Evolutionary conservation across 1,284 basidiomycete species (phyloP), one percentile per base, ranked within the genome.

Genomic region (Cutaneotrichosporon cyanovorans): DNA sequence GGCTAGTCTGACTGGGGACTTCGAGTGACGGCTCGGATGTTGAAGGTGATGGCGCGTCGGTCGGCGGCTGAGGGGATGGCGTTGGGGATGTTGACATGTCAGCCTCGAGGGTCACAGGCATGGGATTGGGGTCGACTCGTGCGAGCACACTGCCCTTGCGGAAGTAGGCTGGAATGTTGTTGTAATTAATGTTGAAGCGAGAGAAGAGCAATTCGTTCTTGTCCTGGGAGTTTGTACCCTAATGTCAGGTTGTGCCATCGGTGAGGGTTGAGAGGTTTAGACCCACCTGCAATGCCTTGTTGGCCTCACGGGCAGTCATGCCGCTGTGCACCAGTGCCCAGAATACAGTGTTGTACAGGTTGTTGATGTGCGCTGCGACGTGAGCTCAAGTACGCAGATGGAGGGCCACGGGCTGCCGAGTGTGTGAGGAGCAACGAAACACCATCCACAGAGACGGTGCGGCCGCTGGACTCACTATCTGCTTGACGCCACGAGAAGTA

Each of bases 401-500:
- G 32, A 14, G 32, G 32, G 5, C 14, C 6, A 15, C n/a, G n/a
- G n/a, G n/a, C n/a, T n/a, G n/a, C n/a, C n/a, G n/a, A 32, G n/a
- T n/a, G 30, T 9, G n/a, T 10, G 30, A 32, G 30, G n/a, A 9
- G n/a, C 9, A n/a, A n/a, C n/a, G n/a, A n/a, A n/a, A n/a, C n/a
- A n/a, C n/a, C n/a, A n/a, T n/a, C n/a, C n/a, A 10, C 32, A 34
- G 32, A 15, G n/a, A 15, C 11, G 16, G 6, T 15, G n/a, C 12
- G 20, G 21, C n/a, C 15, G 19, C 12, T 14, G 5, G 9, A 76
- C 87, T 61, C 64, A 92, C 90, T 93, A 68, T 97, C 93, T 0
- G 84, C 87, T 66, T 96, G 93, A 55, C 93, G 75, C 92, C 93
- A 98, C 0, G 86, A 73, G 68, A 97, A 95, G 66, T 98, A 98